These are phyloP conservation scores for Chaetomiaceae sp. DNA, from an alignment of 2,329 filamentous ascomycete genomes.

Conservation along the genomic window DNA sequence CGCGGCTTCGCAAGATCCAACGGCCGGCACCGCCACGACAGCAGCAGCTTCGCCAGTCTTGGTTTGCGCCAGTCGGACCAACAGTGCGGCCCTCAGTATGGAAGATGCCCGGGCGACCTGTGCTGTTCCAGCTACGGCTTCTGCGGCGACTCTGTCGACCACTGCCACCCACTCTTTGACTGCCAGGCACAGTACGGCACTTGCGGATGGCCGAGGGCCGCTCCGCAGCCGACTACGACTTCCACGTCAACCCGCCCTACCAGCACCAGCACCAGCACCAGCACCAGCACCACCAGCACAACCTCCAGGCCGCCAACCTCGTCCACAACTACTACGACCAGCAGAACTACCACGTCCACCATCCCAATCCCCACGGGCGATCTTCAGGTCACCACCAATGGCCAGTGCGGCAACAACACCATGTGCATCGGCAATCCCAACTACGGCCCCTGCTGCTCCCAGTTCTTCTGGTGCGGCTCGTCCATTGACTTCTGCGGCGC, in stretches of 20 bases:
- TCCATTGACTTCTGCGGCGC: constrained; percentile 26
- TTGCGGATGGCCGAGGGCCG: constrained; percentile 25
- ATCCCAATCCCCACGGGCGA: constrained; percentile 10
- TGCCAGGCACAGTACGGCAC: constrained; percentile 26
- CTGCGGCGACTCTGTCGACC: constrained; percentile 26
- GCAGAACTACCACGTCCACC: constrained; percentile 4
- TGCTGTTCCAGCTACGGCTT: constrained; percentile 30
- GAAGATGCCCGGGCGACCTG: constrained; percentile 21
- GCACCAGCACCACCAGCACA: constrained; percentile 6
- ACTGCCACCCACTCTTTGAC: constrained; percentile 26
- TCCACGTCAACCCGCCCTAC: constrained; percentile 11
- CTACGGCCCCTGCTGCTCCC: constrained; percentile 28
- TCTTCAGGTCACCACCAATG: constrained; percentile 25
- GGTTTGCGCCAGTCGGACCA: constrained; percentile 21
- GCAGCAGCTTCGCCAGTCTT: constrained; percentile 15
- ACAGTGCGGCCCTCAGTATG: constrained; percentile 22
- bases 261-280: constrained; percentile 8
- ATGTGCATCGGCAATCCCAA: constrained; percentile 26
- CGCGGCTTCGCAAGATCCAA: constrained; percentile 6
- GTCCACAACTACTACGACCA: constrained; percentile 1
- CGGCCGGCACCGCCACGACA: constrained; percentile 3
- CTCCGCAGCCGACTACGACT: constrained; percentile 12
- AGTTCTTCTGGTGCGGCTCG: constrained; percentile 29
- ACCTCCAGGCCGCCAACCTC: background rate
- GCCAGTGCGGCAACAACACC: constrained; percentile 29